These are phyloP conservation scores for Pichia sp. DNA, from an alignment of 1,139 yeast genomes.

Conservation along the genomic window DNA sequence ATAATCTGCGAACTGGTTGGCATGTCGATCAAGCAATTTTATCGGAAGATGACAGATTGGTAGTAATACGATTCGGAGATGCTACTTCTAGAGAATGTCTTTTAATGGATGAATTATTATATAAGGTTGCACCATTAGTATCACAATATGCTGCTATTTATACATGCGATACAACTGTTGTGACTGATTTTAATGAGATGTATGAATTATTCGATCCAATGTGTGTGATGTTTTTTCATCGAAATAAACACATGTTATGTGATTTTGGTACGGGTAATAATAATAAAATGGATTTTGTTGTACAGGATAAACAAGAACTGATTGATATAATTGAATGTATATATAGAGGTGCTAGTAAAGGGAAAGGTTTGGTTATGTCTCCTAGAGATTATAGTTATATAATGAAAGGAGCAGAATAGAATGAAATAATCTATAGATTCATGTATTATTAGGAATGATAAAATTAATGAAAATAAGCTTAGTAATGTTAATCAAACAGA, in stretches of 20 bases:
- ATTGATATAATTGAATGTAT: constrained; percentile 88
- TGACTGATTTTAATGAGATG: constrained; percentile 88
- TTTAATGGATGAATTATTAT: constrained; percentile 84
- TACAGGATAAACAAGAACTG: constrained; percentile 80
- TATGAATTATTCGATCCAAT: constrained; percentile 89
- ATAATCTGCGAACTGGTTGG: constrained; percentile 69
- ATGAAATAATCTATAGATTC: too few relatives aligned
- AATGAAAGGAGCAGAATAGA: constrained; percentile 6
- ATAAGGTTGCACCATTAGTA: constrained; percentile 73
- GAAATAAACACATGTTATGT: constrained; percentile 96
- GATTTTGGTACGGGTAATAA: constrained; percentile 98
- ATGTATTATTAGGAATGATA: too few relatives aligned
- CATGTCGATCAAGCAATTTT: constrained; percentile 96
- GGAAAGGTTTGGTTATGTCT: constrained; percentile 84
- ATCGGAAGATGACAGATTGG: constrained; percentile 80
- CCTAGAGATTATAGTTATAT: constrained; percentile 54
- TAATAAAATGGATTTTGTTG: constrained; percentile 78
- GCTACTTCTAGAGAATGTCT: constrained; percentile 75
- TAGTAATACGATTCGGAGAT: constrained; percentile 81
- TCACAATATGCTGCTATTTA: constrained; percentile 85
- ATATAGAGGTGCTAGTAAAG: constrained; percentile 86
- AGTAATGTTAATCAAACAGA: too few relatives aligned
- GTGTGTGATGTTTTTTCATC: constrained; percentile 87
- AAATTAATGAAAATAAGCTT: too few relatives aligned
- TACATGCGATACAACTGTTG: constrained; percentile 82